Conservation (phyloP, 2,329 filamentous ascomycete genomes). For the Endocalyx cinctus region DNA sequence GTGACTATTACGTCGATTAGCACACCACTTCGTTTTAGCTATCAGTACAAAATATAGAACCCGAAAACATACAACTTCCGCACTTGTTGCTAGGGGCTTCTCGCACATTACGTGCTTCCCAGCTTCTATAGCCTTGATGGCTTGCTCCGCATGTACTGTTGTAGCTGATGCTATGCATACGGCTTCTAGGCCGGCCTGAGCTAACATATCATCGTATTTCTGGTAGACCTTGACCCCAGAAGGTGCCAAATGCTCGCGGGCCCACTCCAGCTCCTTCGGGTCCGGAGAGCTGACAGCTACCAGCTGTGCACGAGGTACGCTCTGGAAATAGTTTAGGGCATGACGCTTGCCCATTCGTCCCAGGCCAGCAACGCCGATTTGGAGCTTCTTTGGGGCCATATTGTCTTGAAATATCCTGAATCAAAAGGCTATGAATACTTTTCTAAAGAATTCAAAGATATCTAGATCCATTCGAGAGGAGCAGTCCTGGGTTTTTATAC, state of each 20-base stretch:
- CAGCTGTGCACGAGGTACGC: constrained; percentile 40
- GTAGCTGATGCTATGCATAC: constrained; percentile 38
- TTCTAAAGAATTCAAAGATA: too few relatives aligned
- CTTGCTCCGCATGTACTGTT: constrained; percentile 53
- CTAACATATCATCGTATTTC: constrained; percentile 43
- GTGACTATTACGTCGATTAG: constrained; percentile 37
- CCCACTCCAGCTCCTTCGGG: constrained; percentile 39
- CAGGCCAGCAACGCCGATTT: constrained; percentile 30
- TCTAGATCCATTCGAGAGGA: too few relatives aligned
- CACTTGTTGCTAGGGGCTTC: constrained; percentile 54
- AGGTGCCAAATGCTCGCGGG: constrained; percentile 36
- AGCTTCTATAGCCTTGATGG: constrained; percentile 50
- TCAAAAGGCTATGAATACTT: too few relatives aligned
- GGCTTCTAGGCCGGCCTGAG: constrained; percentile 33
- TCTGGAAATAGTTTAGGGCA: constrained; percentile 33
- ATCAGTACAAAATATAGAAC: background rate
- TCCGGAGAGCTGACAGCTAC: constrained; percentile 46
- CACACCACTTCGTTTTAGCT: background rate
- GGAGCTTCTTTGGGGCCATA: background rate
- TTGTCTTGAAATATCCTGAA: too few relatives aligned
- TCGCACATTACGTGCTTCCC: constrained; percentile 55
- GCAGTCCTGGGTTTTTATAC: too few relatives aligned
- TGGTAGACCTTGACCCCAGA: constrained; percentile 40
- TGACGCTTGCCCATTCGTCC: constrained; percentile 36
- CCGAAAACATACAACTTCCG: constrained; percentile 47